Base-by-base conservation (phyloP, 2,329 filamentous ascomycete genomes). In the Trichoderma harzianum region DNA sequence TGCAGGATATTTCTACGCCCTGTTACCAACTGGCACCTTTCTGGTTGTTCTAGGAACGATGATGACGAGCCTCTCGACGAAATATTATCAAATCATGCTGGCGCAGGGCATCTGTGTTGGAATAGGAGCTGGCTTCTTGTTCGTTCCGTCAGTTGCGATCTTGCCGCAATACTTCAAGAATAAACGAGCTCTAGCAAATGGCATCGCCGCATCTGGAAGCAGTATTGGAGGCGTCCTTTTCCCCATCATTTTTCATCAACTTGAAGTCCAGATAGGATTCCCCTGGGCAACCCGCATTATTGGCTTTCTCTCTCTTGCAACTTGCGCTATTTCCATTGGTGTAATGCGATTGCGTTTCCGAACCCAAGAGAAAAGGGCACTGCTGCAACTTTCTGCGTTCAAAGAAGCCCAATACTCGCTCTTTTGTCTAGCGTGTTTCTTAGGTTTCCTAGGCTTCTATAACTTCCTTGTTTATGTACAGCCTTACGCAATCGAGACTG, bases 31-130 rank as follows among this genome's bases (percentile, higher is more conserved):
- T 4, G 86, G 86, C 21, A 76, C 79, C 3, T 78, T 83, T 69
- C 73, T 86, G 5, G 78, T 84, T 7, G 81, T 85, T 6, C 79
- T 87, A 16, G 85, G 86, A 2, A 79, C 84, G 74, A 84, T 87
- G 78, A 84, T 83, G 80, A 75, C 79, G 1, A 79, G 76, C 26
- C 70, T 84, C 0, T 77, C 75, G n/a, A 78, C 74, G 0, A 72
- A 76, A 2, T 86, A 84, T 76, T 87, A 80, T 80, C 83, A 87
- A 73, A 75, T 83, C 0, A 62, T 87, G 1, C 77, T 87, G 0
- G 76, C 83, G 0, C 85, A 86, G 73, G 84, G 83, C 2, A 73
- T 85, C 34, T 83, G 81, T 63, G 74, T 84, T 30, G 86, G 86
- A 6, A 73, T 84, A 1, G 86, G 86, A 2, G 79, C 77, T 10